Conservation (phyloP, 2,329 filamentous ascomycete species). For the Talaromyces sp. region DNA sequence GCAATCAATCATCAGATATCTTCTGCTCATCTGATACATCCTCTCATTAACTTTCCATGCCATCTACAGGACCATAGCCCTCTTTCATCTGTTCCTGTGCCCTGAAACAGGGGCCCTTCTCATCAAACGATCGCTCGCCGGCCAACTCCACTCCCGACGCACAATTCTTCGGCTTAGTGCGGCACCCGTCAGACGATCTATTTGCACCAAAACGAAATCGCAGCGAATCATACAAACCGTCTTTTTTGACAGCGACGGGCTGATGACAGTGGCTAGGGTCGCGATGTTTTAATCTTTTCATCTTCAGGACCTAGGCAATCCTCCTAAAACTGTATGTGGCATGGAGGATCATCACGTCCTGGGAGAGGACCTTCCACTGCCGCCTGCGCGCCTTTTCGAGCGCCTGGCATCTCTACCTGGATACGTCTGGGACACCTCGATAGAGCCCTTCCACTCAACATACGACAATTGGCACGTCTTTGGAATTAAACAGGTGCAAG, state of each 20-base stretch:
- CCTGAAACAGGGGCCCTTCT: background rate
- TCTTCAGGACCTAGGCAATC: background rate
- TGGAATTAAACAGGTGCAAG: slow-evolving; percentile 53
- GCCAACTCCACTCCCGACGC: background rate
- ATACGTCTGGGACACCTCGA: slow-evolving; percentile 69
- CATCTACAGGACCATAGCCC: background rate
- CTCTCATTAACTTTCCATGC: background rate
- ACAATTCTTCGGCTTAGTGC: background rate
- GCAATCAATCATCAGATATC: background rate
- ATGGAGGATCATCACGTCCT: slow-evolving; percentile 30
- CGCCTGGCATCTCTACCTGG: slow-evolving; percentile 67
- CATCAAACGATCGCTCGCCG: background rate
- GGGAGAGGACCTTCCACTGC: slow-evolving; percentile 46
- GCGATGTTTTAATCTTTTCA: background rate
- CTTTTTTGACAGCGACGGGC: background rate
- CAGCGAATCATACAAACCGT: background rate
- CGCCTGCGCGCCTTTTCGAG: slow-evolving; percentile 65
- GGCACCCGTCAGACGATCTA: background rate
- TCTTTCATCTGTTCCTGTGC: background rate
- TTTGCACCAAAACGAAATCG: background rate
- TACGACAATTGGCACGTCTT: slow-evolving; percentile 87
- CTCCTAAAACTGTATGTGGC: slow-evolving; percentile 4
- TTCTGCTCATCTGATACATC: background rate
- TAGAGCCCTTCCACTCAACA: slow-evolving; percentile 49
- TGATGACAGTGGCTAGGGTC: background rate